Percentiles rank a stretch among this genome's conserved stretches.
Evolutionary conservation across 805 yeast genomes (phyloP).

Genomic region (Lachancea nothofagi): DNA sequence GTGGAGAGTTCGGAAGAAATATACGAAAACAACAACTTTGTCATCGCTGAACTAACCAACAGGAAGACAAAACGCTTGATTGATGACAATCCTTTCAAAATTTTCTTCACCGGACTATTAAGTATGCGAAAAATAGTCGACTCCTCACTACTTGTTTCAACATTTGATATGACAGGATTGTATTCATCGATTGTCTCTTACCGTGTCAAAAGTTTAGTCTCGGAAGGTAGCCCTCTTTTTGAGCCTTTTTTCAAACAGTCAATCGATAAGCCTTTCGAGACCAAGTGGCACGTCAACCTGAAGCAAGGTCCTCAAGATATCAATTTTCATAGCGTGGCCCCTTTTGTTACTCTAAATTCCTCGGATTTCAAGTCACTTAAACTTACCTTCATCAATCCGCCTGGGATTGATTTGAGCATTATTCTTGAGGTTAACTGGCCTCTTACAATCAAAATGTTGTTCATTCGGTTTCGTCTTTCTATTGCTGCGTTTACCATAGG

Average conservation of each 20-base stretch:
- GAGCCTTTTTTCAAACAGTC: conserved; percentile 66
- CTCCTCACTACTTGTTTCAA: conserved; percentile 11
- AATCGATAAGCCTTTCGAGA: conserved; percentile 58
- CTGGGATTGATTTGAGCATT: conserved; percentile 15
- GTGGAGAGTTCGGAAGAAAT: conserved; percentile 34
- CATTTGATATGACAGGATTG: conserved; percentile 23
- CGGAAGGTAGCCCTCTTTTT: conserved; percentile 31
- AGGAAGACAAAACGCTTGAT: neutral
- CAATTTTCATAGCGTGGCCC: conserved; percentile 60
- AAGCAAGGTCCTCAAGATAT: conserved; percentile 36
- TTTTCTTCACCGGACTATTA: conserved; percentile 10
- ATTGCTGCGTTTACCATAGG: conserved; percentile 65
- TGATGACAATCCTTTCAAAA: conserved; percentile 12
- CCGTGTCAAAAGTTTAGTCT: conserved; percentile 13
- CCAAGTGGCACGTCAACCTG: conserved; percentile 70
- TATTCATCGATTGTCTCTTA: conserved; percentile 30
- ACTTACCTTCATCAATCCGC: conserved; percentile 22
- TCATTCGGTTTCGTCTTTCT: conserved; percentile 71
- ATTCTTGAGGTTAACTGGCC: conserved; percentile 23
- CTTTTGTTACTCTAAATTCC: conserved; percentile 48
- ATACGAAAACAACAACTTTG: conserved; percentile 16
- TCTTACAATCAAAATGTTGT: conserved; percentile 57
- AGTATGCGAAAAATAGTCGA: neutral
- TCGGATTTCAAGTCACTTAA: conserved; percentile 18
- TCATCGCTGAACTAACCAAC: conserved; percentile 19